Base-by-base conservation (phyloP, 176 grass and related monocot species). In the Carex littledalei region DNA sequence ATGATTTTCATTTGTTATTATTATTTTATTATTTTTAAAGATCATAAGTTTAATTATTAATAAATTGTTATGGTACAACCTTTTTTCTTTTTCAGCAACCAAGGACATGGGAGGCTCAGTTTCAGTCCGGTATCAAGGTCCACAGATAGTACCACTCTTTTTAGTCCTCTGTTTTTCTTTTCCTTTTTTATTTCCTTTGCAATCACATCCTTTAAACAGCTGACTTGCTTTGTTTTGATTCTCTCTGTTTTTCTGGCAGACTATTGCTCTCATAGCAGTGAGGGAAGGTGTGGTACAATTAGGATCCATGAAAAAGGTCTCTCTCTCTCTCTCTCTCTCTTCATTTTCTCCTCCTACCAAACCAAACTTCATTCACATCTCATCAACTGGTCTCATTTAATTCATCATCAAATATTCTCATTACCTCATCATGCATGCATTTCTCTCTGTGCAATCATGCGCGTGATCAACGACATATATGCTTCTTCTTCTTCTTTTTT, bases 101-200 rank as follows among this genome's bases (percentile, higher is more conserved):
- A 84, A 99, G 93, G 88, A 99, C 97, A 85, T 96, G 97, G 93
- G 97, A 99, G 64, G 91, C 93, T 84, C 97, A 99, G 87, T 99
- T 95, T 87, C 91, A 95, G 88, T 92, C 90, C 22, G 97, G 93
- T 32, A 87, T 99, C 77, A 84, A 95, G 93, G 93, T 99, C 83
- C 86, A 79, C 49, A 67, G 29, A 21, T 56, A 85, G 86, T 86
- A 67, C 45, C 15, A 88, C 35, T 67, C 24, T 68, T 66, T 72
- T 82, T 70, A 63, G 50, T 68, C 22, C 60, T 52, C 58, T 57
- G 34, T 80, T 80, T 64, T 17, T 31, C 63, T 69, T 31, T 26
- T 70, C 21, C 21, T 59, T 74, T 41, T 63, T n/a, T 67, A 17
- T 31, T 72, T 63, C n/a, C 62, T 79, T 15, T 41, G 34, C 22